Conservation (phyloP, 2,329 filamentous ascomycete genomes). For the Alternaria sp. region DNA sequence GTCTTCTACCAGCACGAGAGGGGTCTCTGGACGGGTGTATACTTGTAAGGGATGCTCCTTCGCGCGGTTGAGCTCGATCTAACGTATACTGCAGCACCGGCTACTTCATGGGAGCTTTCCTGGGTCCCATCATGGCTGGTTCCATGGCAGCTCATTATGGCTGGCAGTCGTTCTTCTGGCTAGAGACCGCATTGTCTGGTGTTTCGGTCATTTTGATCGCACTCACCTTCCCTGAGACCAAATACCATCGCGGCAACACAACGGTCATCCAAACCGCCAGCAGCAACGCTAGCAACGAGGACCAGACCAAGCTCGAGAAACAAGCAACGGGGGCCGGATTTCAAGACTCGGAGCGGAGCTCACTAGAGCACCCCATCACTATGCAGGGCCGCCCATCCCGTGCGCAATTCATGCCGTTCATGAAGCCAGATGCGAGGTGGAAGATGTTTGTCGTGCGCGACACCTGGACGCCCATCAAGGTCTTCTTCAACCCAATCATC, state of each 20-base stretch:
- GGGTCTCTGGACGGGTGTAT: constrained; percentile 49
- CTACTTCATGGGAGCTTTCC: constrained; percentile 52
- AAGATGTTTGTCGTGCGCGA: constrained; percentile 51
- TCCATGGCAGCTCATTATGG: constrained; percentile 51
- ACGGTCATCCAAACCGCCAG: not conserved
- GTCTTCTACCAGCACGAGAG: constrained; percentile 55
- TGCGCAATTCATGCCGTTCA: constrained; percentile 48
- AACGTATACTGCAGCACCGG: constrained; percentile 38
- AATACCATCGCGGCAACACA: constrained; percentile 43
- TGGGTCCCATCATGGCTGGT: constrained; percentile 54
- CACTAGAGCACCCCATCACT: constrained; percentile 20
- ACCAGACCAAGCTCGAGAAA: constrained; percentile 35
- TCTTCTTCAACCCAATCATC: constrained; percentile 56
- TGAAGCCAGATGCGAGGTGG: constrained; percentile 49
- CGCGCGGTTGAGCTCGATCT: not conserved
- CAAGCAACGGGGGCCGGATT: constrained; percentile 22
- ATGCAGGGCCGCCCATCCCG: constrained; percentile 49
- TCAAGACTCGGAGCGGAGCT: constrained; percentile 32
- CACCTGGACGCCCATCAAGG: constrained; percentile 49
- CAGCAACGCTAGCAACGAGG: not conserved
- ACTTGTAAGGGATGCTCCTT: constrained; percentile 36
- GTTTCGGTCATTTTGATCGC: constrained; percentile 51
- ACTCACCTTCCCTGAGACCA: constrained; percentile 53
- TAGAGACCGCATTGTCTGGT: constrained; percentile 49
- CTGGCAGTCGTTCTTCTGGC: constrained; percentile 57